Evolutionary conservation across 805 yeast genomes (phyloP).

Genomic region (Kodamaea leandrae): DNA sequence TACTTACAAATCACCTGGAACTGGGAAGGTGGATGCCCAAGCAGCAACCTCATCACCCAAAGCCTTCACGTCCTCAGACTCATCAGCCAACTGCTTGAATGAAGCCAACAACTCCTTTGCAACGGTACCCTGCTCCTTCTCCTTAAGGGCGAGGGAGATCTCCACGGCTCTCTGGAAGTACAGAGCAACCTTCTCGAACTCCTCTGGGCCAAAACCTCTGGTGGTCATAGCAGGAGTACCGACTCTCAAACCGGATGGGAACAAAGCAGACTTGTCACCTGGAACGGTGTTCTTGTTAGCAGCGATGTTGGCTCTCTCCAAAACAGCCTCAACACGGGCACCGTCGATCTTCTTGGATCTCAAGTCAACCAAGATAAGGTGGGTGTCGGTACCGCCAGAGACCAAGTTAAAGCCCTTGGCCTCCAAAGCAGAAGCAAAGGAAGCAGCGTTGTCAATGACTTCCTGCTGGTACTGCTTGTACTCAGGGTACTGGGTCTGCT

Average conservation of each 20-base stretch:
- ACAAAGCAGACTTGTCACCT: conserved; percentile 94
- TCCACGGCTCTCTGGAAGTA: conserved; percentile 78
- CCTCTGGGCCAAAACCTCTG: conserved; percentile 89
- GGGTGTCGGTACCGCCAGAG: conserved; percentile 95
- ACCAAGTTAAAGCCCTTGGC: conserved; percentile 76
- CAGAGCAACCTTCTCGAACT: conserved; percentile 74
- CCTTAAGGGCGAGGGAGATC: conserved; percentile 60
- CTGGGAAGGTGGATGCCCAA: conserved; percentile 78
- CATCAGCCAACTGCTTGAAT: conserved; percentile 70
- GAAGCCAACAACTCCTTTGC: conserved; percentile 61
- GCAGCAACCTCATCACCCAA: conserved; percentile 64
- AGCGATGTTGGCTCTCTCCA: conserved; percentile 93
- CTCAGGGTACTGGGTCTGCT: conserved; percentile 89
- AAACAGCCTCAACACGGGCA: conserved; percentile 53
- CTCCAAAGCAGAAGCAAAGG: conserved; percentile 73
- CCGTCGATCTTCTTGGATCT: conserved; percentile 40
- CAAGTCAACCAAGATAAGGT: conserved; percentile 87
- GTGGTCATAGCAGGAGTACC: conserved; percentile 99
- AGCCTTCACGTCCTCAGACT: conserved; percentile 55
- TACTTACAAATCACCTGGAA: conserved; percentile 68
- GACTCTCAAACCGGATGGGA: conserved; percentile 95
- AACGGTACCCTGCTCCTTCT: conserved; percentile 54
- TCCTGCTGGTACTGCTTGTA: conserved; percentile 86
- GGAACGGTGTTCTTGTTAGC: conserved; percentile 97
- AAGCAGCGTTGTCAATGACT: conserved; percentile 84